Conservation (phyloP, 176 grass and related monocot species). For the Thinopyrum elongatum region DNA sequence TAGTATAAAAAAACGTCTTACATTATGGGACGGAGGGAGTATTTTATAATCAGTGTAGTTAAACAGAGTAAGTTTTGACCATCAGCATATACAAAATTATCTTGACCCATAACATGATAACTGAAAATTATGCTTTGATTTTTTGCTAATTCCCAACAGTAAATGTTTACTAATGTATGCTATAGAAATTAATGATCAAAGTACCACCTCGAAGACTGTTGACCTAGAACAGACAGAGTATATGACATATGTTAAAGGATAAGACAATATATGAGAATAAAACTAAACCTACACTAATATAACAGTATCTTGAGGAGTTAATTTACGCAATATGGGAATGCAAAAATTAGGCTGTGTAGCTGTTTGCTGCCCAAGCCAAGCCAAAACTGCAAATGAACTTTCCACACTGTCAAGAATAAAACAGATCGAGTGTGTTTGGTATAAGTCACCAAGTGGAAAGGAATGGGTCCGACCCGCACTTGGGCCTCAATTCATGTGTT, state of each 20-base stretch:
- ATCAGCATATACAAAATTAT: not conserved
- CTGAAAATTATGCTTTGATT: not conserved
- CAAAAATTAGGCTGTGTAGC: not conserved
- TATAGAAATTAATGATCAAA: not conserved
- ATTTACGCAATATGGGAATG: not conserved
- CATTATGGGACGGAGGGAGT: too few species aligned
- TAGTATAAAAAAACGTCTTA: too few species aligned
- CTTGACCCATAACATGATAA: not conserved
- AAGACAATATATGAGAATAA: constrained; percentile 12
- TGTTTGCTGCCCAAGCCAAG: not conserved
- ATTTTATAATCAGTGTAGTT: not conserved
- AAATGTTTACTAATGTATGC: not conserved
- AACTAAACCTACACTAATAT: constrained; percentile 5
- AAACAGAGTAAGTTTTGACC: not conserved
- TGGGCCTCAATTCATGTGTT: too few species aligned
- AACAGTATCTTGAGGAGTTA: not conserved
- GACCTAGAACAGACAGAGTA: not conserved
- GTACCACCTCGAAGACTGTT: not conserved
- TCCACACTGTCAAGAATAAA: not conserved
- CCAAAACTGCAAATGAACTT: not conserved
- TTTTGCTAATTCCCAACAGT: not conserved
- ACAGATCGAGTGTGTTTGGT: not conserved
- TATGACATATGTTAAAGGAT: not conserved
- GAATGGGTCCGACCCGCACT: too few species aligned
- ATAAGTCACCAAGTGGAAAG: too few species aligned